Percentiles rank a stretch among this genome's conserved stretches.
Conservation (phyloP, 305 asterid genomes). For the Rubia balearica region DNA sequence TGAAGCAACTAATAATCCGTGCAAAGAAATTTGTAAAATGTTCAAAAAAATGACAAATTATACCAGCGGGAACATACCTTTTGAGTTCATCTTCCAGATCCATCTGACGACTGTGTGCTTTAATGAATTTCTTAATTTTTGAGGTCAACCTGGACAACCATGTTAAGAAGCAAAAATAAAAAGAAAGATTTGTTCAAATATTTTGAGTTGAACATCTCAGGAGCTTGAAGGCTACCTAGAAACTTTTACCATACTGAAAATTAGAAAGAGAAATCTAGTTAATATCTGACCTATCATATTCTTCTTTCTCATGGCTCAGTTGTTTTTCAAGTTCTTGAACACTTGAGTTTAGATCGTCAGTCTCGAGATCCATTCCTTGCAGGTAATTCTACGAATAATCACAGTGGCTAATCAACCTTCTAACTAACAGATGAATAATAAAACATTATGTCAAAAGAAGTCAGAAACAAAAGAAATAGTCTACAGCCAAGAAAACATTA, state of each 20-base stretch:
- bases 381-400: conserved; percentile 43
- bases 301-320: conserved; percentile 65
- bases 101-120: conserved; percentile 60
- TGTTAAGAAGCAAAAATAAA: conserved; percentile 15
- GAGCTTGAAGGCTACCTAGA: background rate
- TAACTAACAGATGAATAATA: background rate
- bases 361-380: conserved; percentile 54
- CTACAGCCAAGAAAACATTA: background rate
- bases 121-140: conserved; percentile 60
- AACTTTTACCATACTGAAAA: background rate
- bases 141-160: conserved; percentile 42
- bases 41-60: conserved; percentile 12
- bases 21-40: conserved; percentile 12
- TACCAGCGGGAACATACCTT: conserved; percentile 41
- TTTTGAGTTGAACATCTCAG: conserved; percentile 3
- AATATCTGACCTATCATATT: conserved; percentile 48
- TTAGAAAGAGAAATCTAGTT: conserved; percentile 3
- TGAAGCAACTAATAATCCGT: conserved; percentile 7
- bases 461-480: background rate
- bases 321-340: conserved; percentile 68
- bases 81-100: conserved; percentile 74
- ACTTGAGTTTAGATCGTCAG: conserved; percentile 35
- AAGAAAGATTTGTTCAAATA: background rate
- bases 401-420: conserved; percentile 8
- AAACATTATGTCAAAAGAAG: background rate